Percentiles rank a stretch among this genome's conserved stretches.
Conservation (phyloP, 371 early-diverging fungal species). For the Rhizopus arrhizus region DNA sequence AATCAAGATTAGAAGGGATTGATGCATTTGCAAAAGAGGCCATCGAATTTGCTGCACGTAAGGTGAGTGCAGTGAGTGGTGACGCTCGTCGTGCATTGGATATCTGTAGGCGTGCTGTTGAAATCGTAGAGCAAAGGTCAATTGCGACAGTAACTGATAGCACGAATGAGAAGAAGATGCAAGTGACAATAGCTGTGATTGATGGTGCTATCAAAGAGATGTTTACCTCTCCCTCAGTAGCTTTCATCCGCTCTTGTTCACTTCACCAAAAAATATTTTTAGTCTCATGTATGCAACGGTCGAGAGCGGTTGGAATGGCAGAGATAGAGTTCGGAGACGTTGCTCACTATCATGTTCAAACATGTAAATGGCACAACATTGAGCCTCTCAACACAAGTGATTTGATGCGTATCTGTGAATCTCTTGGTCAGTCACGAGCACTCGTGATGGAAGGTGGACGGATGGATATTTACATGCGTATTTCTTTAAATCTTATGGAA, state of each 20-base stretch:
- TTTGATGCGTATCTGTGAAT: constrained; percentile 66
- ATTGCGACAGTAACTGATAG: constrained; percentile 8
- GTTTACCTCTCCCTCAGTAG: constrained; percentile 75
- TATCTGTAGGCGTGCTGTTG: constrained; percentile 89
- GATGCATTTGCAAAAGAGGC: constrained; percentile 81
- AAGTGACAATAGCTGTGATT: constrained; percentile 78
- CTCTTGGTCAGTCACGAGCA: constrained; percentile 67
- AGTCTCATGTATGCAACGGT: constrained; percentile 65
- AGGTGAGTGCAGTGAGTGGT: constrained; percentile 94
- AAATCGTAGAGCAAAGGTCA: constrained; percentile 68
- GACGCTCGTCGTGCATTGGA: constrained; percentile 97
- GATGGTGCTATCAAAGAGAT: constrained; percentile 83
- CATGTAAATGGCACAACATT: constrained; percentile 69
- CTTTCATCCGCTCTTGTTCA: constrained; percentile 72
- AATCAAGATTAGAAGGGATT: constrained; percentile 75
- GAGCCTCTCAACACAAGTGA: constrained; percentile 67
- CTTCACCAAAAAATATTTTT: constrained; percentile 86
- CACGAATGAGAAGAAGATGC: constrained; percentile 8
- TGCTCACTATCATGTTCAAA: constrained; percentile 49
- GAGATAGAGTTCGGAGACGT: constrained; percentile 79
- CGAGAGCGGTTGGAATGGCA: constrained; percentile 70
- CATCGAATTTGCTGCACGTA: constrained; percentile 91
- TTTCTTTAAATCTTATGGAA: constrained; percentile 68
- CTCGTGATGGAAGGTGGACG: constrained; percentile 70
- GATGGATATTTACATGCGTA: constrained; percentile 70